Evolutionary conservation across 2,329 filamentous ascomycete species (phyloP).

Genomic region (Fusarium nygamai): DNA sequence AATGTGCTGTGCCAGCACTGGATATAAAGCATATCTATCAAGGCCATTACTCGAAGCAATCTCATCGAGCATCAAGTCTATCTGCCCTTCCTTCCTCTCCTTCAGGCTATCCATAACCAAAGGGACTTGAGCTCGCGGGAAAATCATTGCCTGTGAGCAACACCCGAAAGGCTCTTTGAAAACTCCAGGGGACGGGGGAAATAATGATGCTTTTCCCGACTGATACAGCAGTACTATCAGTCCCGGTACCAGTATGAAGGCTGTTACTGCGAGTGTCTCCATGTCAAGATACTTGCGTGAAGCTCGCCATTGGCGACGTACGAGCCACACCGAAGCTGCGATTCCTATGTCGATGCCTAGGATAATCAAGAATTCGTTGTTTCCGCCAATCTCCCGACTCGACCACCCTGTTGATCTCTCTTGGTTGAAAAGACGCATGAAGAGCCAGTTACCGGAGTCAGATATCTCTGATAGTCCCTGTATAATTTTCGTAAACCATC

Average conservation of each 20-base stretch:
- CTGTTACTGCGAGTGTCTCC: not conserved
- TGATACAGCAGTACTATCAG: constrained; percentile 13
- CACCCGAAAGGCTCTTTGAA: constrained; percentile 24
- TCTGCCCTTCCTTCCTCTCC: not conserved
- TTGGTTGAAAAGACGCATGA: constrained; percentile 21
- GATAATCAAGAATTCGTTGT: constrained; percentile 10
- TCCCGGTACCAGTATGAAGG: constrained; percentile 11
- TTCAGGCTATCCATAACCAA: not conserved
- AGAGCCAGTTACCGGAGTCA: not conserved
- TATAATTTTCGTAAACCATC: constrained; percentile 1
- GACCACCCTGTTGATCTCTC: constrained; percentile 16
- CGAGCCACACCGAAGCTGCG: not conserved
- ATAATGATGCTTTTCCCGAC: constrained; percentile 18
- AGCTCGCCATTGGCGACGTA: not conserved
- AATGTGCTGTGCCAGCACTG: constrained; percentile 19
- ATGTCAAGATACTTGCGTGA: not conserved
- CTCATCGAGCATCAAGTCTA: constrained; percentile 18
- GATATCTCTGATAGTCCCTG: not conserved
- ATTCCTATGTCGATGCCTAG: not conserved
- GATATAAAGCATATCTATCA: constrained; percentile 17
- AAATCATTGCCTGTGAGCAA: constrained; percentile 24
- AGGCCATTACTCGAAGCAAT: not conserved
- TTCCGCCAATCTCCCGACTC: constrained; percentile 10
- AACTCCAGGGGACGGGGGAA: not conserved
- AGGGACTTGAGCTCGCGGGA: not conserved